Evolutionary conservation across 225 moss, liverwort and hornwort genomes (phyloP).

Genomic region (Ulota crispa): DNA sequence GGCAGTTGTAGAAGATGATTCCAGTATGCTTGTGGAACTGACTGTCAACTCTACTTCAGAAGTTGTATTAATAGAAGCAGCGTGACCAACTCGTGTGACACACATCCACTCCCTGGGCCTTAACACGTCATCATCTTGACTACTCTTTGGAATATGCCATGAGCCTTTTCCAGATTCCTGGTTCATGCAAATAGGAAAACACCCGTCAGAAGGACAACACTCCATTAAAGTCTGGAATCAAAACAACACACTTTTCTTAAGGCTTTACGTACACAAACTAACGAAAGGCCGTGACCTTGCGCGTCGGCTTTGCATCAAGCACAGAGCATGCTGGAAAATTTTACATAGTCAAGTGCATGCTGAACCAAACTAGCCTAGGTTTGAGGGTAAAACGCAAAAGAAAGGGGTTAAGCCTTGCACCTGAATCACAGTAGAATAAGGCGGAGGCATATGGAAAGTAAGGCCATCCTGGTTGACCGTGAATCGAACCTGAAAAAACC

Average conservation of each 20-base stretch:
- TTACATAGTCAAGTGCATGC: background rate
- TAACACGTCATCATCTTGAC: conserved; percentile 54
- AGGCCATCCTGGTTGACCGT: conserved; percentile 58
- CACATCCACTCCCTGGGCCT: conserved; percentile 81
- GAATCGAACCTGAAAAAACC: conserved; percentile 65
- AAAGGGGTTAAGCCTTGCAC: conserved; percentile 35
- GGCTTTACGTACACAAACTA: background rate
- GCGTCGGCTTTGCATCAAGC: background rate
- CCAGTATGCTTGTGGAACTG: conserved; percentile 16
- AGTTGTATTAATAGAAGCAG: conserved; percentile 18
- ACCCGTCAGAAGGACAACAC: conserved; percentile 2
- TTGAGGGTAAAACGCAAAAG: background rate
- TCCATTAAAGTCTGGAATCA: background rate
- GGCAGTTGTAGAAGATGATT: conserved; percentile 35
- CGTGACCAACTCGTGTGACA: conserved; percentile 59
- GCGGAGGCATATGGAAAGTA: conserved; percentile 81
- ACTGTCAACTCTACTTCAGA: conserved; percentile 24
- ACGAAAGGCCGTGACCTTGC: background rate
- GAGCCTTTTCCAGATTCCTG: conserved; percentile 88
- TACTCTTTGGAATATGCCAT: conserved; percentile 81
- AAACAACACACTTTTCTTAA: conserved; percentile 1
- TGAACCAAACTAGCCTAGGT: conserved; percentile 1
- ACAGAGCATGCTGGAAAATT: background rate
- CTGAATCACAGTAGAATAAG: conserved; percentile 90
- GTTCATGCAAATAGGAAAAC: conserved; percentile 11